Evolutionary conservation across 1,284 basidiomycete species (phyloP).

Genomic region (Fomitopsis pinicola): DNA sequence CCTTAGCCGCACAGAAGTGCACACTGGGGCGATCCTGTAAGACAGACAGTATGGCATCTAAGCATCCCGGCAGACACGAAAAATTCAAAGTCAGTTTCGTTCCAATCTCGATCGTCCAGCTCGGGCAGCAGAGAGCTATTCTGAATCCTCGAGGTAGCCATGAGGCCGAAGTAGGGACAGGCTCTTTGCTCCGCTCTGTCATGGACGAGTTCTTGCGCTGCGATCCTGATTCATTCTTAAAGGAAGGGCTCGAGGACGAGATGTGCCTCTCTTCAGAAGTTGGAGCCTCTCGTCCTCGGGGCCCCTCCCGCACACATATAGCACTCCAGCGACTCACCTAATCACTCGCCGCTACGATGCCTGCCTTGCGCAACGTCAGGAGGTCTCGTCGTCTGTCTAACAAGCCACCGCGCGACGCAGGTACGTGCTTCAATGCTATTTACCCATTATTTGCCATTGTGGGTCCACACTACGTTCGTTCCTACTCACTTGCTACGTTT

Average conservation of each 20-base stretch:
- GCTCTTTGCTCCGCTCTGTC: background rate
- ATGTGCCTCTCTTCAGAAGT: background rate
- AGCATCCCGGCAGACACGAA: background rate
- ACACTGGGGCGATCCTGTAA: background rate
- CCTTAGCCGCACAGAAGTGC: background rate
- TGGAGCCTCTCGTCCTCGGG: conserved; percentile 5
- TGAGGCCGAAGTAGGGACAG: conserved; percentile 6
- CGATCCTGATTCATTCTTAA: conserved; percentile 7
- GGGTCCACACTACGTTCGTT: conserved; percentile 13
- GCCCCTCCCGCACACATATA: conserved; percentile 2
- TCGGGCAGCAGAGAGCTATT: background rate
- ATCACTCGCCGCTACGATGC: background rate
- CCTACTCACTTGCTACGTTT: conserved; percentile 9
- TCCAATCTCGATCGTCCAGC: conserved; percentile 3
- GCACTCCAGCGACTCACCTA: background rate
- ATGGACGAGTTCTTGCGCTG: background rate
- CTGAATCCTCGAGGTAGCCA: conserved; percentile 4
- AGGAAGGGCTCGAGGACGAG: conserved; percentile 10
- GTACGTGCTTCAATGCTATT: conserved; percentile 12
- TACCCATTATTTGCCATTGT: conserved; percentile 12
- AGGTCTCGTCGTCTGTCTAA: conserved; percentile 15
- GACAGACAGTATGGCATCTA: background rate
- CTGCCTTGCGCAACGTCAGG: conserved; percentile 4
- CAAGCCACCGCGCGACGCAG: conserved; percentile 13
- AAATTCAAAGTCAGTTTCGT: conserved; percentile 4